A percentile compares a stretch with the other conserved stretches of the same genome.
phyloP scores from a whole-genome alignment of 2,329 filamentous ascomycete species.

The Passalora sequoiae region DNA sequence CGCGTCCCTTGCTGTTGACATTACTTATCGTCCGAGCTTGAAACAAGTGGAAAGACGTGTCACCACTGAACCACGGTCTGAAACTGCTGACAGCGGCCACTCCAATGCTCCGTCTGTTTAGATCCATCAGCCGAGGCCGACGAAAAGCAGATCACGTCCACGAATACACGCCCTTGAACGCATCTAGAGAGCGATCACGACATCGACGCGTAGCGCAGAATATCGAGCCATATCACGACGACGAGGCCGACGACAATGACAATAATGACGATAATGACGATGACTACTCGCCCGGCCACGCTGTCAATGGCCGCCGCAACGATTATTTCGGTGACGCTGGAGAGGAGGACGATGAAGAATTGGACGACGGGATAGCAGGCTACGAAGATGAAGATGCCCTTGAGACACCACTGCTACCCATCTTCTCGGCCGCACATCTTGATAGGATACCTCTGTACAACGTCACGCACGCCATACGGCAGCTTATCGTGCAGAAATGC shows the following conservation, averaged over 20 bases:
- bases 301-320: slow-evolving; percentile 3
- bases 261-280: slow-evolving; percentile 24
- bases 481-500: slow-evolving; percentile 75
- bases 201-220: slow-evolving; percentile 23
- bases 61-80: slow-evolving; percentile 4
- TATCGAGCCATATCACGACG: slow-evolving; percentile 17
- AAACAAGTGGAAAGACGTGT: slow-evolving; percentile 9
- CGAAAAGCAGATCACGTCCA: slow-evolving; percentile 15
- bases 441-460: slow-evolving; percentile 85
- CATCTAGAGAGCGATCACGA: slow-evolving; percentile 26
- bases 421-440: slow-evolving; percentile 74
- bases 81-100: slow-evolving; percentile 1
- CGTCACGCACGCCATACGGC: slow-evolving; percentile 82
- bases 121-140: slow-evolving; percentile 24
- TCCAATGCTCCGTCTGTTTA: slow-evolving; percentile 22
- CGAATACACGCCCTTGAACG: slow-evolving; percentile 16
- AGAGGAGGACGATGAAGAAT: slow-evolving; percentile 31
- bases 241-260: slow-evolving; percentile 23
- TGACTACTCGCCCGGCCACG: slow-evolving; percentile 18
- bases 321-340: slow-evolving; percentile 19
- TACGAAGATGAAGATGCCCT: slow-evolving; percentile 42
- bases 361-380: slow-evolving; percentile 38
- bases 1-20: background rate
- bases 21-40: background rate
- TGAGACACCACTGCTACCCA: slow-evolving; percentile 59